Base-by-base conservation (phyloP, 768 basidiomycete species). In the Naganishia vishniacii region DNA sequence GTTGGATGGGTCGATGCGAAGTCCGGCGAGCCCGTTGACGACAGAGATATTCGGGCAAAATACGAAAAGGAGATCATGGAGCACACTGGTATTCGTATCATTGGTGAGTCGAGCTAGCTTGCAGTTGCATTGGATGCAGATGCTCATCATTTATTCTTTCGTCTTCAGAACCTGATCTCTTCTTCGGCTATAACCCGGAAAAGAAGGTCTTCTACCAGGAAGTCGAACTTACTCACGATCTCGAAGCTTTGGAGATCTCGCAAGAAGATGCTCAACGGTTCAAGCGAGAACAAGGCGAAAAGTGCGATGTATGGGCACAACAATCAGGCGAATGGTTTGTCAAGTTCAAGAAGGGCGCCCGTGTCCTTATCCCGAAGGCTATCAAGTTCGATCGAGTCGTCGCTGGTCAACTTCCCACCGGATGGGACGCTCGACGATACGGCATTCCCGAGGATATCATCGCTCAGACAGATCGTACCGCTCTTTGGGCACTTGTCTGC, bases 1-100 rank as follows among this genome's bases (percentile, higher is more conserved):
- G 94, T 99, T 70, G 95, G 95, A 34, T 99, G 95, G 95, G 92
- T 97, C 51, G 94, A 98, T 73, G 85, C 86, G 73, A 94, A 95
- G 82, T 85, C 88, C 15, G 84, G 81, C 46, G 93, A 98, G 68
- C 91, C 95, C 7, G 87, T 99, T 37, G 94, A 98, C 73, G 95
- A 98, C 80, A 97, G 97, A 80, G 95, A 99, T 69, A 88, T 98
- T 67, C 86, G 87, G 65, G 86, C 86, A 32, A 88, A 87, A 59
- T 98, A 95, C 73, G 92, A 99, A 81, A 88, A 91, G 78, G 91
- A 97, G 6, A 91, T 98, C 68, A 77, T 97, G 62, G 82, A 80
- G 26, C 92, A 98, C 71, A 85, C 91, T 16, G 95, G 95, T 74
- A 88, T 98, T 71, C 87, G 94, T 59, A 78, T 99, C 60, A 94